phyloP scores from a whole-genome alignment of 306 rosid species.

The Benincasa hispida region DNA sequence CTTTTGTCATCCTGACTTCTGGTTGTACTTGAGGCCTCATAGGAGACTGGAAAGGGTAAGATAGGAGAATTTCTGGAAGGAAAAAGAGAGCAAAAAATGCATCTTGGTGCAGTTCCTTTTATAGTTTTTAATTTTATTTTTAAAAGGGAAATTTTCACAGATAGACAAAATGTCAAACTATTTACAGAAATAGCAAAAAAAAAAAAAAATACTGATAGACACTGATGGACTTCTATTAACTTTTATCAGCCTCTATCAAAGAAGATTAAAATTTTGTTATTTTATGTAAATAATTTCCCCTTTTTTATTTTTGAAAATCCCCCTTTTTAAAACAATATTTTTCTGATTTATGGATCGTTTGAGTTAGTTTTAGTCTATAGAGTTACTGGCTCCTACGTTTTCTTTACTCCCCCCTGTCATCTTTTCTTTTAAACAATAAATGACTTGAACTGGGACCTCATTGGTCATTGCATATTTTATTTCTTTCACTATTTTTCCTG shows the following conservation, averaged over 20 bases:
- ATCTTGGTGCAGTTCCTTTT: neutral
- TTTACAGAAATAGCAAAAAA: too few relatives aligned
- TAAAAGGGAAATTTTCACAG: too few relatives aligned
- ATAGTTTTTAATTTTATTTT: neutral
- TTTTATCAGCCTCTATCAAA: too few relatives aligned
- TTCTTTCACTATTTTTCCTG: neutral
- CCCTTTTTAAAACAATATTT: too few relatives aligned
- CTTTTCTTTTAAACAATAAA: too few relatives aligned
- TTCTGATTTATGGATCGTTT: neutral
- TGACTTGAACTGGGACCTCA: neutral
- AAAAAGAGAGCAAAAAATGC: neutral
- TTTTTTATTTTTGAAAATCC: too few relatives aligned
- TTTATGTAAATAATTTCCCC: too few relatives aligned
- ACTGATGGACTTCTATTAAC: too few relatives aligned
- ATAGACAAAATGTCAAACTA: too few relatives aligned
- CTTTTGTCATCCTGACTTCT: neutral
- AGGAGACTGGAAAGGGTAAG: neutral
- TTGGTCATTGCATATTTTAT: constrained; percentile 1
- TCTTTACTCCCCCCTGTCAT: too few relatives aligned
- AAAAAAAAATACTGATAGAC: too few relatives aligned
- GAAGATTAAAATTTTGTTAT: too few relatives aligned
- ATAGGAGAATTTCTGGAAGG: neutral
- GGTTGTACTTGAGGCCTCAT: neutral
- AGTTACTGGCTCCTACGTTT: neutral
- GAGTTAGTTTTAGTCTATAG: neutral